Base-by-base conservation (phyloP, 2,329 filamentous ascomycete species). In the Xylaria sp. region DNA sequence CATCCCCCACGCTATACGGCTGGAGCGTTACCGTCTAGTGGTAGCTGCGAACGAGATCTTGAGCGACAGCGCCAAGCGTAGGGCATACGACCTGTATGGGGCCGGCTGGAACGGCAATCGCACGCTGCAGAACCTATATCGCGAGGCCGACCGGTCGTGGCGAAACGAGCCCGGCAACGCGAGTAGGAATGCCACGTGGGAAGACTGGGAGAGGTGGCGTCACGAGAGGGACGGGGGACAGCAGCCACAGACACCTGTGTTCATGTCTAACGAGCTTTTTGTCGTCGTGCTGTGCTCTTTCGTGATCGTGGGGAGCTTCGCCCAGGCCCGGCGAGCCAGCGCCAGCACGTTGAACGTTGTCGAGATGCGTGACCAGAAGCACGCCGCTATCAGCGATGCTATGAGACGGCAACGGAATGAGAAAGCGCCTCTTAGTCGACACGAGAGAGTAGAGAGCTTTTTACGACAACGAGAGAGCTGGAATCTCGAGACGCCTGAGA, bases 181-280 rank as follows among this genome's bases (percentile, higher is more conserved):
- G 11, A 83, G 82, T 52, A 77, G 78, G 68, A 98, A 98, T 74
- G 95, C 92, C 0, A 98, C 95, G 0, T 99, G 95, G 95, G 95
- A 99, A 74, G 95, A 99, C 75, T 97, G 93, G 93, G 92, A 97
- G 78, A 83, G 83, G 44, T 96, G 90, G 88, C 85, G 91, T 69
- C 81, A 86, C 33, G 75, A 81, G 75, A 75, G 80, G 72, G 75
- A 81, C 49, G 79, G 81, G 68, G 72, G 70, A 63, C 73, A 72
- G 65, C 70, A 75, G 71, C 79, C 77, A 66, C 85, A 86, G 68
- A 77, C 82, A 65, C 84, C 84, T 0, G 69, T 88, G 54, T 90
- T 87, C 76, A 87, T 94, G 77, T 91, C 90, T 60, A 96, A 97
- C 72, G 86, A 87, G 41, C 83, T 87, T 11, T 98, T 98, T 72